Evolutionary conservation across 2,329 filamentous ascomycete species (phyloP), one percentile per base, ranked within the genome.

Genomic region (Tolypocladium pustulatum): DNA sequence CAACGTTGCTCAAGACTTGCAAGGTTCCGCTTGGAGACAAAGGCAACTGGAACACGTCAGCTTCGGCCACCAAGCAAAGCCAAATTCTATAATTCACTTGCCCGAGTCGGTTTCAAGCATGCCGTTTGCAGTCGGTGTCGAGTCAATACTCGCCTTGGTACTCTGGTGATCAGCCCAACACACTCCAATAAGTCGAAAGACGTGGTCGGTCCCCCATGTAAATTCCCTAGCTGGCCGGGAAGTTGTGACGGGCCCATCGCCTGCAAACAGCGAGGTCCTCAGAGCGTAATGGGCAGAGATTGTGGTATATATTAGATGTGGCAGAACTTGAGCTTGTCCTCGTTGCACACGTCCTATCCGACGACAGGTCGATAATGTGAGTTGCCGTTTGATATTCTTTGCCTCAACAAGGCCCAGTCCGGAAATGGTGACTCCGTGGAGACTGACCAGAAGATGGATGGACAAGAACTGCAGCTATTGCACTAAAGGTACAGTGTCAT

Each of bases 401-500:
- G 17, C 17, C 49, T 7, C 30, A 51, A 20, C 8, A 40, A 32
- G 20, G n/a, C 34, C 37, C n/a, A 22, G n/a, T 27, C 37, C 54
- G 22, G 37, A 30, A 7, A 30, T 32, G 54, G 27, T 32, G 37
- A 36, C 32, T 38, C 54, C 54, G 36, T 20, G 37, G 52, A 25
- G 63, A 65, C 59, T 65, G 61, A 62, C 64, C 63, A 62, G 61
- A 57, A 64, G 60, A 62, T 64, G 64, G 60, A 43, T 65, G 63
- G 60, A 61, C 59, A 43, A 65, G 65, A 60, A 64, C 60, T 61
- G 62, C 57, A 63, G 63, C 59, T 65, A 63, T 63, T 60, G 63
- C 64, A 65, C 66, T 69, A 67, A 69, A 13, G n/a, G 64, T 70
- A 69, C 67, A 69, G 66, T 64, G 65, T 20, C 27, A 52, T 52